Evolutionary conservation across 805 yeast genomes (phyloP).

Genomic region (Zygosaccharomyces siamensis): DNA sequence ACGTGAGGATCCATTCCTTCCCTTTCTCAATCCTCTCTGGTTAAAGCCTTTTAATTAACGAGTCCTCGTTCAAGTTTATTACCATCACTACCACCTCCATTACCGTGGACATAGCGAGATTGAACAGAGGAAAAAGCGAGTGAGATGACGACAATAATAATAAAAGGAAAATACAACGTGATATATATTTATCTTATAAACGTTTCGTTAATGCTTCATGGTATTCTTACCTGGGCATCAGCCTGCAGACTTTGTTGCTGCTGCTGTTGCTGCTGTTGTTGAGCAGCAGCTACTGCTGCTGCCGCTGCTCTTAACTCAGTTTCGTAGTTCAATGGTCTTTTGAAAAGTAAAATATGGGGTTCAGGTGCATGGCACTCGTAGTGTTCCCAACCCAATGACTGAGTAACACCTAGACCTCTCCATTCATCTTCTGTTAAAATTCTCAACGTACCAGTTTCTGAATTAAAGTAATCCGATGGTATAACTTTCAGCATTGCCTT

Average conservation of each 20-base stretch:
- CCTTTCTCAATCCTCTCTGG: neutral
- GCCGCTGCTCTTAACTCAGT: constrained; percentile 35
- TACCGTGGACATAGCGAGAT: neutral
- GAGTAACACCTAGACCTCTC: constrained; percentile 97
- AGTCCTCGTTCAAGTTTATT: neutral
- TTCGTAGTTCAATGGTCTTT: constrained; percentile 58
- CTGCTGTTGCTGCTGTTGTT: constrained; percentile 21
- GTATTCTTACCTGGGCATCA: constrained; percentile 10
- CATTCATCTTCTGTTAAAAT: constrained; percentile 93
- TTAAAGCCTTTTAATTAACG: neutral
- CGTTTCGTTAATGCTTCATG: constrained; percentile 1
- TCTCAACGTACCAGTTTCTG: constrained; percentile 89
- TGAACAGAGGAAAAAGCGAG: neutral
- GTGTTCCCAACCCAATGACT: constrained; percentile 95
- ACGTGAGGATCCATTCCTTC: constrained; percentile 26
- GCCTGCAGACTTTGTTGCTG: constrained; percentile 16
- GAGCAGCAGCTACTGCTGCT: constrained; percentile 26
- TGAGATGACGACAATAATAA: neutral
- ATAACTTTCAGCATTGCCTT: constrained; percentile 91
- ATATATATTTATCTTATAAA: neutral
- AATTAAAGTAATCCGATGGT: constrained; percentile 89
- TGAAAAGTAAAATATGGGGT: constrained; percentile 90
- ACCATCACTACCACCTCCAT: neutral
- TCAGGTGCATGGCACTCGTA: constrained; percentile 98
- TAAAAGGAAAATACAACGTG: neutral